Conservation (phyloP, 2,329 filamentous ascomycete species). For the Colletotrichum gigasporum region DNA sequence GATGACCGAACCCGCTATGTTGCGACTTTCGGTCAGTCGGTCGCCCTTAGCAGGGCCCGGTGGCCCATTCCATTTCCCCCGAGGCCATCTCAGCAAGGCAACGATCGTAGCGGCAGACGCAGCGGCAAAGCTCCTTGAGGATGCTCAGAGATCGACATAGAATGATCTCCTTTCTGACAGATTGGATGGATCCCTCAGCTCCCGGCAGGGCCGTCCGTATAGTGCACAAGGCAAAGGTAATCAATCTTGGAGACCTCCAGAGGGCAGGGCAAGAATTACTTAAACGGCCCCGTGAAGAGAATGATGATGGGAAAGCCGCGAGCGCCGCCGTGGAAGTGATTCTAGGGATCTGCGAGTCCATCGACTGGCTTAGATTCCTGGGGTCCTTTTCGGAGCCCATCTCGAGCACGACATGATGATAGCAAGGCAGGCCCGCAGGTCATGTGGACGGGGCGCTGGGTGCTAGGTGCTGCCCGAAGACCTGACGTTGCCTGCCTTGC, state of each 20-base stretch:
- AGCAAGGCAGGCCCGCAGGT: constrained; percentile 6
- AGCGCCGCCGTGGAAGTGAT: not conserved
- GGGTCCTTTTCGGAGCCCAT: not conserved
- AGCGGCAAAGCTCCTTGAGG: not conserved
- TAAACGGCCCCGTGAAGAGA: not conserved
- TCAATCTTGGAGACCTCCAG: not conserved
- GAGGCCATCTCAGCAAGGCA: not conserved
- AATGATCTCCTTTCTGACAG: constrained; percentile 2
- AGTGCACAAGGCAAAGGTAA: not conserved
- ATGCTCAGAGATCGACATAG: constrained; percentile 1
- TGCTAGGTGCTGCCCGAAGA: not conserved
- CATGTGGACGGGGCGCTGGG: constrained; percentile 1
- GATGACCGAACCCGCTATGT: constrained; percentile 6
- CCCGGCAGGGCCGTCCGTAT: constrained; percentile 2
- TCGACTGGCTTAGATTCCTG: not conserved
- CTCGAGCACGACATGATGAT: not conserved
- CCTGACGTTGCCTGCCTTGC: too few species aligned
- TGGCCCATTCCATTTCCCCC: too few species aligned
- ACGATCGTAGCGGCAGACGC: too few species aligned
- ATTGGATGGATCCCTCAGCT: constrained; percentile 1
- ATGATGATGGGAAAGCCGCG: not conserved
- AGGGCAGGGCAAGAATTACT: not conserved
- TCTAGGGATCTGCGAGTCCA: not conserved
- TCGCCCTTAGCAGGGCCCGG: too few species aligned
- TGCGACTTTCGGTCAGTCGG: not conserved